Base-by-base conservation (phyloP, 2,329 filamentous ascomycete species). In the Aspergillus amoenus region DNA sequence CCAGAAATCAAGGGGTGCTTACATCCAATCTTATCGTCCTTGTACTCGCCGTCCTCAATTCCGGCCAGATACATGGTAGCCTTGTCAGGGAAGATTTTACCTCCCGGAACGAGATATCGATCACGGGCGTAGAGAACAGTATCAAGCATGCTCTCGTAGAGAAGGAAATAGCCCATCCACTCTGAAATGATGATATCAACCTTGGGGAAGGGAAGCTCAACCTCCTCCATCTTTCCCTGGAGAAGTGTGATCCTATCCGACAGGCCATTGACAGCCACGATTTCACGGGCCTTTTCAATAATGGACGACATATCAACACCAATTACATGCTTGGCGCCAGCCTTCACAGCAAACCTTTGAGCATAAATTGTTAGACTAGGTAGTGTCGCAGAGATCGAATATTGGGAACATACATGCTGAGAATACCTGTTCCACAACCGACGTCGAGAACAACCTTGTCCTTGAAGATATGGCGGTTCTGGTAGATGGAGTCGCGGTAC, bases 21-120 rank as follows among this genome's bases (percentile, higher is more conserved):
- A 97, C 93, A 99, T 78, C 93, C 93, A 71, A 99, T 99, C 84
- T 99, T 99, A 82, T 99, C 94, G 63, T 97, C 93, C 84, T 97
- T 97, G 85, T 99, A 99, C 62, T 99, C 94, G 64, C 94, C 94
- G 72, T 99, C 94, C 81, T 99, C 94, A 62, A 99, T 99, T 71
- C 90, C 94, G 58, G 92, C 94, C 76, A 96, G 87, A 79, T 92
- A 97, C 75, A 99, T 96, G 68, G 91, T 97, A 52, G 94, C 94
- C 85, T 96, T 97, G 80, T 99, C 94, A 18, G 94, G 94, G 84
- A 97, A 97, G 78, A 99, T 97, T 68, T 97, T 82, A 63, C 93
- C 93, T 66, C 90, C 90, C 73, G 90, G 88, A 62, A 81, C 82
- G 60, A 99, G 87, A 78, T 96, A 99, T 75, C 84, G 89, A 83